Conservation (phyloP, 208 protist genomes). For the Trypanosoma scelopori region DNA sequence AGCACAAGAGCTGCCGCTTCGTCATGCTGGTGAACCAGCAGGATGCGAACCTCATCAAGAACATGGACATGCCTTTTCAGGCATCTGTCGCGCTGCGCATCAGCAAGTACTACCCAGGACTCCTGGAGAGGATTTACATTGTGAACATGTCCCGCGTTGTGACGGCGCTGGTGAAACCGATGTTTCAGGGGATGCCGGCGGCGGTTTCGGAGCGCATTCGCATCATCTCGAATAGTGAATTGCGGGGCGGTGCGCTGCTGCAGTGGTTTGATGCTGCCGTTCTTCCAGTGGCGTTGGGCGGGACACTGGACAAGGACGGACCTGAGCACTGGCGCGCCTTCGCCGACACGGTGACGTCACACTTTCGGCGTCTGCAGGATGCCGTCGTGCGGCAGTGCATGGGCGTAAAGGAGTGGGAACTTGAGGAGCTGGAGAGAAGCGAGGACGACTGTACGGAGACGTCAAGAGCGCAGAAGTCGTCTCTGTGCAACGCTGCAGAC, state of each 20-base stretch:
- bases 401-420: constrained; percentile 13
- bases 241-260: constrained; percentile 5
- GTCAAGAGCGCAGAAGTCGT: no score
- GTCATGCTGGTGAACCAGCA: constrained; percentile 20
- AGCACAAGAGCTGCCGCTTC: constrained; percentile 9
- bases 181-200: constrained; percentile 3
- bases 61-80: constrained; percentile 19
- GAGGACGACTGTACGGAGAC: neutral
- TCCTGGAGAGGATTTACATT: constrained; percentile 18
- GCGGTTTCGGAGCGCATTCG: constrained; percentile 11
- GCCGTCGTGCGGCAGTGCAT: neutral
- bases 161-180: neutral
- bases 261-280: constrained; percentile 12
- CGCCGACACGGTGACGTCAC: neutral
- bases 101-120: constrained; percentile 18
- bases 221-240: constrained; percentile 13
- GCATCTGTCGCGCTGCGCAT: constrained; percentile 14
- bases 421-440: neutral
- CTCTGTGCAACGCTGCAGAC: neutral
- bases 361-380: constrained; percentile 6
- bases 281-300: constrained; percentile 13
- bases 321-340: constrained; percentile 2
- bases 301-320: constrained; percentile 1
- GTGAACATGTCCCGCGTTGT: constrained; percentile 13
- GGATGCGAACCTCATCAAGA: constrained; percentile 4